These are phyloP conservation scores for Chalciporus pseudorubinellus DNA, from an alignment of 768 basidiomycete species.

Conservation along the genomic window DNA sequence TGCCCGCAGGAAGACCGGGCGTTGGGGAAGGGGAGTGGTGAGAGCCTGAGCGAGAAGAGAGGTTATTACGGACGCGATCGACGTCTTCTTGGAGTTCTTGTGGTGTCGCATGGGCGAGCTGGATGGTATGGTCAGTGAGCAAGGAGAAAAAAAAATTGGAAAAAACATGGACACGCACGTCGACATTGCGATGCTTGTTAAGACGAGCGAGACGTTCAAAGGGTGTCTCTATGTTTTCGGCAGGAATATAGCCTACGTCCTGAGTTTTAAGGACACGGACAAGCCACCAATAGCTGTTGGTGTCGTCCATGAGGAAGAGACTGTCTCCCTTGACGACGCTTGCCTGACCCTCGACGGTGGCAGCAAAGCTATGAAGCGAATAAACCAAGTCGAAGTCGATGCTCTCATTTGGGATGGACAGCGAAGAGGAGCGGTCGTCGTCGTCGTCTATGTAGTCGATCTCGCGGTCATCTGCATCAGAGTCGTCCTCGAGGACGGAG, in stretches of 20 bases:
- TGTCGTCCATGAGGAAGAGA: conserved; percentile 95
- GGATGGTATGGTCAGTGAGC: neutral
- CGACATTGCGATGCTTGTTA: conserved; percentile 97
- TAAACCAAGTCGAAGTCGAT: conserved; percentile 94
- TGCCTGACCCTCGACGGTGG: conserved; percentile 97
- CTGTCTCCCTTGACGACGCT: conserved; percentile 98
- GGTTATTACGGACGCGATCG: conserved; percentile 52
- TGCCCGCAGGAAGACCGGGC: conserved; percentile 35
- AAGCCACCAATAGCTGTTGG: conserved; percentile 99
- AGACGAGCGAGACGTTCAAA: conserved; percentile 93
- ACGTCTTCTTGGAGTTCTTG: conserved; percentile 58
- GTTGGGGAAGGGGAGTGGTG: conserved; percentile 49
- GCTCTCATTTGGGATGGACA: conserved; percentile 86
- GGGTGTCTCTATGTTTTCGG: conserved; percentile 98
- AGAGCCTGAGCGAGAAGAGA: conserved; percentile 47
- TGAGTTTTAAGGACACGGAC: conserved; percentile 98
- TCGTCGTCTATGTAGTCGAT: conserved; percentile 69
- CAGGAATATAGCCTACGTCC: conserved; percentile 98
- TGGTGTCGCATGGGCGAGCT: conserved; percentile 35
- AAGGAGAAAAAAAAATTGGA: neutral
- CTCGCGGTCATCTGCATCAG: conserved; percentile 68
- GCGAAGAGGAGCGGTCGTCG: conserved; percentile 74
- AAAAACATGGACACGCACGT: conserved; percentile 52
- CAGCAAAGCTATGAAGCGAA: conserved; percentile 93
- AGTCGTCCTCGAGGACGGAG: conserved; percentile 84